These are phyloP conservation scores for Cladophialophora psammophila DNA, from an alignment of 2,329 filamentous ascomycete genomes.

Conservation along the genomic window DNA sequence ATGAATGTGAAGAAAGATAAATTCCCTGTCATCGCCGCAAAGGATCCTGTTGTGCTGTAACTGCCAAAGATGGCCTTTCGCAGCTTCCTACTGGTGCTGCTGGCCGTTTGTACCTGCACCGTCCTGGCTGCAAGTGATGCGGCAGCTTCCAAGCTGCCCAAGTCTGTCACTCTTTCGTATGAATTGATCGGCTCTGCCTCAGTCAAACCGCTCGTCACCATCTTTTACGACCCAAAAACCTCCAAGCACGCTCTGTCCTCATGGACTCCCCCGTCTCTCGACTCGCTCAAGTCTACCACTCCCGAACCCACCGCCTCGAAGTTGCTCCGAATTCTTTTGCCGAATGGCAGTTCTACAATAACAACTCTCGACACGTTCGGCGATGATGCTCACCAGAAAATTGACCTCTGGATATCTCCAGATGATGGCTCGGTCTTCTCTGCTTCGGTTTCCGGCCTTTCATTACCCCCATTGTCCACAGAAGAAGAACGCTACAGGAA, in stretches of 20 bases:
- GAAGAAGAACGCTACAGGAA: conserved; percentile 37
- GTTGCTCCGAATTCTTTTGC: conserved; percentile 54
- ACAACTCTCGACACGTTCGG: conserved; percentile 48
- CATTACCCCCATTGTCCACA: conserved; percentile 35
- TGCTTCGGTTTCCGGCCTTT: conserved; percentile 41
- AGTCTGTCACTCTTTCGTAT: conserved; percentile 39
- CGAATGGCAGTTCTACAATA: conserved; percentile 48
- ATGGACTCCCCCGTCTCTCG: conserved; percentile 47
- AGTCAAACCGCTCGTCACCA: conserved; percentile 46
- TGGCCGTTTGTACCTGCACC: conserved; percentile 17
- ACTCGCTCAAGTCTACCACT: conserved; percentile 30
- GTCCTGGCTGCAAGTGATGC: conserved; percentile 25
- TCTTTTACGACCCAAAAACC: conserved; percentile 52
- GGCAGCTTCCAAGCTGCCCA: conserved; percentile 30
- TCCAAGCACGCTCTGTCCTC: conserved; percentile 48
- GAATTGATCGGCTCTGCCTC: conserved; percentile 37
- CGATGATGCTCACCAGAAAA: conserved; percentile 42
- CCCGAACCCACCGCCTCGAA: conserved; percentile 59
- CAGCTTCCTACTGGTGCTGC: conserved; percentile 26
- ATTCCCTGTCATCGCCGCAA: background rate
- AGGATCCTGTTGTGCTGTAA: background rate
- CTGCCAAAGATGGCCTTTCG: conserved; percentile 21
- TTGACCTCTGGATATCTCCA: conserved; percentile 51
- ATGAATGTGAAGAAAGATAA: background rate
- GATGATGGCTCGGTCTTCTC: conserved; percentile 52